Percentiles rank a stretch among this genome's conserved stretches.
Conservation (phyloP, 192 early-diverging fungal genomes). For the Coemansia sp. region DNA sequence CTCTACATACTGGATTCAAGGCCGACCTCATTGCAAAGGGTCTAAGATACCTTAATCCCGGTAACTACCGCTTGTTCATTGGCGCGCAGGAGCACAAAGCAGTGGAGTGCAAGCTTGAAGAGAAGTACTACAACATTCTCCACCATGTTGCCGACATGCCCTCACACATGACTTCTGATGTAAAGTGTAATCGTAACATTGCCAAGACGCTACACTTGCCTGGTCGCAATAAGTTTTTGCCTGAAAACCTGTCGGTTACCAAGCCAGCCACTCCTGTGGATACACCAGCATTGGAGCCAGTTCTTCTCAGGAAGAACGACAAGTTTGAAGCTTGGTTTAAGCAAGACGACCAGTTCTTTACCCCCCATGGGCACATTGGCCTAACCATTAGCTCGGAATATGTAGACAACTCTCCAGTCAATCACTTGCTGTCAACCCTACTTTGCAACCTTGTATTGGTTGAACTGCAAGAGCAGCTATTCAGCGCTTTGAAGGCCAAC, state of each 20-base stretch:
- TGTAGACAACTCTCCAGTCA: not conserved
- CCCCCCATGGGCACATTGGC: constrained; percentile 75
- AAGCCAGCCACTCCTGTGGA: not conserved
- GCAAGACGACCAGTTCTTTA: constrained; percentile 84
- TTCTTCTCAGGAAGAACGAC: constrained; percentile 13
- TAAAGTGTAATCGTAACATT: not conserved
- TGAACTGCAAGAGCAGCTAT: constrained; percentile 70
- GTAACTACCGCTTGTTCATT: constrained; percentile 59
- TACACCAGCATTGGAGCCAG: constrained; percentile 9
- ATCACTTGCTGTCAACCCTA: not conserved
- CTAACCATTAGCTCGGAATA: constrained; percentile 44
- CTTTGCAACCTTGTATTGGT: constrained; percentile 3
- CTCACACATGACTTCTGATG: not conserved
- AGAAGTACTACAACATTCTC: constrained; percentile 75
- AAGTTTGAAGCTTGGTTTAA: constrained; percentile 80
- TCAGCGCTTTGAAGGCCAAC: constrained; percentile 77
- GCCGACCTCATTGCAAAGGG: constrained; percentile 59
- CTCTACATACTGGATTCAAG: constrained; percentile 62
- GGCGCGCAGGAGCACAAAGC: constrained; percentile 30
- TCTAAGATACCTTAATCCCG: constrained; percentile 56
- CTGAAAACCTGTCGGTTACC: constrained; percentile 26
- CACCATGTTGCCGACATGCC: constrained; percentile 56
- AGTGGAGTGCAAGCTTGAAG: constrained; percentile 48
- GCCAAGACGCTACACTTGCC: constrained; percentile 2
- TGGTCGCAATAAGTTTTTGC: constrained; percentile 11